Percentiles rank a stretch among this genome's conserved stretches.
phyloP scores from a whole-genome alignment of 495 filamentous ascomycete species.

The Aspergillus carlsbadensis region DNA sequence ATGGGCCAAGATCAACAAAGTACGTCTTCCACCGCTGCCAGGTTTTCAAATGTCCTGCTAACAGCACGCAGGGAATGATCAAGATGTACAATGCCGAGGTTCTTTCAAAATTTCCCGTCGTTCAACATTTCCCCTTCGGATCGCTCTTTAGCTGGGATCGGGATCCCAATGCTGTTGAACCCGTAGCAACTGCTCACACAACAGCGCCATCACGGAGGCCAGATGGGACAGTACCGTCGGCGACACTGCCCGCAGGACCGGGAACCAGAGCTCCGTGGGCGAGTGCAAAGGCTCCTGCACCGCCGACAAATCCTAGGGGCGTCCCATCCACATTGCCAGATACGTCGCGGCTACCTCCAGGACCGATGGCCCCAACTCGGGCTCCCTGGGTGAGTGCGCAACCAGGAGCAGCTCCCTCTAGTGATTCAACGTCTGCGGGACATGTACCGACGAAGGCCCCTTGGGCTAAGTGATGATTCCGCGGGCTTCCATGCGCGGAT shows the following conservation, averaged over 20 bases:
- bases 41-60: conserved; percentile 1
- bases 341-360: conserved; percentile 36
- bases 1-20: conserved; percentile 99
- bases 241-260: conserved; percentile 21
- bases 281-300: conserved; percentile 18
- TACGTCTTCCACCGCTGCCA: conserved; percentile 24
- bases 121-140: conserved; percentile 73
- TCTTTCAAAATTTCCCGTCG: conserved; percentile 67
- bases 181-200: conserved; percentile 53
- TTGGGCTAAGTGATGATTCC: conserved; percentile 34
- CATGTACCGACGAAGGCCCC: conserved; percentile 41
- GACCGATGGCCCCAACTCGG: conserved; percentile 41
- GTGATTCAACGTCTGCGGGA: neutral
- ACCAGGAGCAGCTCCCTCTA: conserved; percentile 22
- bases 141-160: conserved; percentile 80
- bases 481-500: neutral
- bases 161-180: conserved; percentile 59
- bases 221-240: conserved; percentile 19
- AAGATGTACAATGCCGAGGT: conserved; percentile 75
- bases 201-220: conserved; percentile 53
- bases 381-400: conserved; percentile 44
- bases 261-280: conserved; percentile 53
- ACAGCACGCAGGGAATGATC: conserved; percentile 57
- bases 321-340: conserved; percentile 20
- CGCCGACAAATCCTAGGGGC: conserved; percentile 6